These are phyloP conservation scores for Elongisporangium senticosum DNA, from an alignment of 352 stramenopile genomes.

Conservation along the genomic window DNA sequence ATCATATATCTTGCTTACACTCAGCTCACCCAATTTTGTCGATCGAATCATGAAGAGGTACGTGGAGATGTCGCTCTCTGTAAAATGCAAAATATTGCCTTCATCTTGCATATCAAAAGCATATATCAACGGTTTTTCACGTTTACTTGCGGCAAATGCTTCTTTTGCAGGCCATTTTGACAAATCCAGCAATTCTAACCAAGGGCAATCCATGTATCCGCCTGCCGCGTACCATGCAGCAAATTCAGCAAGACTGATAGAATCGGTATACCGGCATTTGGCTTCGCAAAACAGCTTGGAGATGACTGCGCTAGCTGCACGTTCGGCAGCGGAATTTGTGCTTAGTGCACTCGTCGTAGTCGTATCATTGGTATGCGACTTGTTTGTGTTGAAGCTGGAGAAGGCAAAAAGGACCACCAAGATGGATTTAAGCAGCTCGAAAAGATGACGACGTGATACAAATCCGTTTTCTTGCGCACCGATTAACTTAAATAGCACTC, in stretches of 20 bases:
- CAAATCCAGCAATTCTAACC: conserved; percentile 95
- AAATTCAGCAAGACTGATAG: conserved; percentile 93
- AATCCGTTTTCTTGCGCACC: conserved; percentile 53
- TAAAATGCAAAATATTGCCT: conserved; percentile 80
- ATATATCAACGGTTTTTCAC: conserved; percentile 79
- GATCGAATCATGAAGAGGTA: conserved; percentile 82
- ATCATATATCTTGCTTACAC: conserved; percentile 78
- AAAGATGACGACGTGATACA: conserved; percentile 68
- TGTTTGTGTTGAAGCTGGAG: conserved; percentile 67
- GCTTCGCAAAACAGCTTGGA: conserved; percentile 86
- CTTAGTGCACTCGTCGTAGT: conserved; percentile 50
- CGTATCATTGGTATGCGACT: conserved; percentile 57
- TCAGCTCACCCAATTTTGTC: conserved; percentile 67
- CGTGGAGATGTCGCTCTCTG: conserved; percentile 78
- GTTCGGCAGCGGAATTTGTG: conserved; percentile 78
- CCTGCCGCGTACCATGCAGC: conserved; percentile 94
- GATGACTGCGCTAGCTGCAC: conserved; percentile 84
- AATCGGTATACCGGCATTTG: conserved; percentile 52
- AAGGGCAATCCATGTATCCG: conserved; percentile 93
- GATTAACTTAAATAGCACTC: conserved; percentile 82
- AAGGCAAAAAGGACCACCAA: conserved; percentile 82
- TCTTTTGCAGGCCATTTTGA: conserved; percentile 92
- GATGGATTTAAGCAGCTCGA: conserved; percentile 79
- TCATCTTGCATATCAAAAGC: conserved; percentile 85
- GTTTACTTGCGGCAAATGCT: conserved; percentile 82